Evolutionary conservation across 495 filamentous ascomycete species (phyloP).

Genomic region (Aspergillus ostianus): DNA sequence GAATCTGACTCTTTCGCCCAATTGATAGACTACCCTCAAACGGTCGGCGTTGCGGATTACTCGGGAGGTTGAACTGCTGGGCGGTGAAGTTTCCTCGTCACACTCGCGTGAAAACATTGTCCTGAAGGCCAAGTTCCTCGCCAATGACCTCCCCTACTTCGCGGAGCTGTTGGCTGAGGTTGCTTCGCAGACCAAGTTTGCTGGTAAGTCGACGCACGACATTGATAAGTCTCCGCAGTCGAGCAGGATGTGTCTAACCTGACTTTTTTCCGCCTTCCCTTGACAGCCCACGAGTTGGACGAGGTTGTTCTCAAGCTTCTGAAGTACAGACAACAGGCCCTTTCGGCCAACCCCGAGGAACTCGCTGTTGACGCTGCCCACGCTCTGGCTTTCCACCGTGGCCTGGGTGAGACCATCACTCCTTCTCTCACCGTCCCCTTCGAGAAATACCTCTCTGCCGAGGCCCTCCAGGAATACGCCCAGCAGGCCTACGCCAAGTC

Average conservation of each 20-base stretch:
- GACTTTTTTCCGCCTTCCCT: conserved; percentile 1
- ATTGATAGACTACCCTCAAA: conserved; percentile 71
- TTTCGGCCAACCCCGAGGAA: conserved; percentile 62
- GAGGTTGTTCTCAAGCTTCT: conserved; percentile 79
- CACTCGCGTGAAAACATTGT: conserved; percentile 92
- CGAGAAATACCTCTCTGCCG: conserved; percentile 72
- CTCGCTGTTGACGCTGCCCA: conserved; percentile 85
- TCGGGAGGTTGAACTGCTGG: conserved; percentile 91
- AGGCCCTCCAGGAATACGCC: conserved; percentile 69
- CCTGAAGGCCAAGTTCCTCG: conserved; percentile 87
- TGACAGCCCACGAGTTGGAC: conserved; percentile 76
- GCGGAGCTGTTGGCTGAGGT: conserved; percentile 93
- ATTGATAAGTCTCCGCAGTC: neutral
- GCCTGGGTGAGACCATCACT: conserved; percentile 75
- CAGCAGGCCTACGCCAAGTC: conserved; percentile 76
- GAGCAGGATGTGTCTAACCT: conserved; percentile 1
- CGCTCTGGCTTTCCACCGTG: conserved; percentile 87
- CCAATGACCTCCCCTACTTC: conserved; percentile 96
- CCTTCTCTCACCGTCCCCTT: conserved; percentile 66
- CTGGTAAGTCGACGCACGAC: conserved; percentile 54
- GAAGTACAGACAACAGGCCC: conserved; percentile 64
- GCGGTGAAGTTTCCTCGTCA: conserved; percentile 77
- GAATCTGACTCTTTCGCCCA: conserved; percentile 14
- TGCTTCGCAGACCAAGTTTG: conserved; percentile 79
- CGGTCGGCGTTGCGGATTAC: conserved; percentile 87